Evolutionary conservation across 208 protist species (phyloP).

Genomic region (Acanthamoeba royreba): DNA sequence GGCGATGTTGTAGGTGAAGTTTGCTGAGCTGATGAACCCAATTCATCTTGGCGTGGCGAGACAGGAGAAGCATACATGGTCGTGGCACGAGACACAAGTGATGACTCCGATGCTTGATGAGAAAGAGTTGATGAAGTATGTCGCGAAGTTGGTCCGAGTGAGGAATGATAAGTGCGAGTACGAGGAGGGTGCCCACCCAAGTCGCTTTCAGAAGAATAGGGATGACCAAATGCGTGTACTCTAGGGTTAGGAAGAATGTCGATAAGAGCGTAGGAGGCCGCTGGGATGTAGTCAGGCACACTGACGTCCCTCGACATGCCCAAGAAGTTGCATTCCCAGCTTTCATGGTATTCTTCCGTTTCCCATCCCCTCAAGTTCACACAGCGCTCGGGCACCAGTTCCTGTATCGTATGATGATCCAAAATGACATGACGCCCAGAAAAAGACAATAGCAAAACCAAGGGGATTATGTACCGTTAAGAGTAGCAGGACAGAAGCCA

Average conservation of each 20-base stretch:
- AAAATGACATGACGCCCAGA: neutral
- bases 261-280: neutral
- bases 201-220: no score
- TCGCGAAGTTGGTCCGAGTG: neutral
- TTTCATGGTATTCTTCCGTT: neutral
- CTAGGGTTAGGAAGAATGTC: neutral
- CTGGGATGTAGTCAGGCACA: neutral
- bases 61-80: neutral
- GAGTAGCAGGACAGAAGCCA: neutral
- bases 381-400: neutral
- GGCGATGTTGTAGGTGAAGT: no score
- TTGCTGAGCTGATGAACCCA: no score
- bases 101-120: neutral
- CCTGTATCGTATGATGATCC: neutral
- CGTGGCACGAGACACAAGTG: neutral
- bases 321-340: constrained; percentile 16
- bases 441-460: neutral
- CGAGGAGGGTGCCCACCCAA: neutral
- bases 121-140: neutral
- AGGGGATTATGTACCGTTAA: neutral
- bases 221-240: no score
- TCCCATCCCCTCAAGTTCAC: neutral
- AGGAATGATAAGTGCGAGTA: neutral
- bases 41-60: no score
- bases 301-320: neutral